These are phyloP conservation scores for Metschnikowia proteae DNA, from an alignment of 805 yeast species.

Conservation along the genomic window DNA sequence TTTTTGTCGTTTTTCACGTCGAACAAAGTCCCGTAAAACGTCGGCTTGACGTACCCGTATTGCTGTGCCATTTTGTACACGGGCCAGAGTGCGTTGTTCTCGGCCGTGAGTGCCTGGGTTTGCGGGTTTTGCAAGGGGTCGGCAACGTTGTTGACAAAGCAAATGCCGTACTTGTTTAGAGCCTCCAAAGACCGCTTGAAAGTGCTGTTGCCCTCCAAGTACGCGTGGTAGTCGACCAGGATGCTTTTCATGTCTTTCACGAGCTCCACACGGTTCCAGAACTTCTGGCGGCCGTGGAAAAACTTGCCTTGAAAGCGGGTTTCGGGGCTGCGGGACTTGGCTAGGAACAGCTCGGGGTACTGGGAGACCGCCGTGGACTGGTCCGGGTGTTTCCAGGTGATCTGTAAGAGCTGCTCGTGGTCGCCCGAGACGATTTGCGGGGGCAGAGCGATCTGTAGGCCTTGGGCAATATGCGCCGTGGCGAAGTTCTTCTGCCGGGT, in stretches of 20 bases:
- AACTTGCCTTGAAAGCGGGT: slow-evolving; percentile 34
- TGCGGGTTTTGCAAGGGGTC: slow-evolving; percentile 28
- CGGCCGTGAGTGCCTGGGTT: slow-evolving; percentile 34
- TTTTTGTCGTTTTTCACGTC: slow-evolving; percentile 51
- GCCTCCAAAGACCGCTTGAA: slow-evolving; percentile 41
- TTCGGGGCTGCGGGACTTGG: slow-evolving; percentile 35
- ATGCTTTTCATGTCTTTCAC: slow-evolving; percentile 18
- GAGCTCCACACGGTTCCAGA: slow-evolving; percentile 40
- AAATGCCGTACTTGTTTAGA: slow-evolving; percentile 55
- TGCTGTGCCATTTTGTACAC: slow-evolving; percentile 40
- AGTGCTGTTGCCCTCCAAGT: slow-evolving; percentile 25
- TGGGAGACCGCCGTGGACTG: slow-evolving; percentile 24
- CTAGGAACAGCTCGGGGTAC: slow-evolving; percentile 47
- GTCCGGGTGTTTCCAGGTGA: slow-evolving; percentile 36
- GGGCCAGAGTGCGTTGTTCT: slow-evolving; percentile 40
- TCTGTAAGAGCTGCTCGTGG: slow-evolving; percentile 29
- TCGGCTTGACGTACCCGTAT: slow-evolving; percentile 65
- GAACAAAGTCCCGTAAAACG: slow-evolving; percentile 70
- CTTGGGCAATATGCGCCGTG: slow-evolving; percentile 45
- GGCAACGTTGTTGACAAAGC: slow-evolving; percentile 54
- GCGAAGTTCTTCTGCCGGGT: slow-evolving; percentile 63
- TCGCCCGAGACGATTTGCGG: slow-evolving; percentile 27
- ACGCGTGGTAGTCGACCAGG: slow-evolving; percentile 37
- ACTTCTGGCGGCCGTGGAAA: slow-evolving; percentile 28
- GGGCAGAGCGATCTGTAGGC: slow-evolving; percentile 33